These are phyloP conservation scores for Hemisphaericaspora lyxosophila DNA, from an alignment of 1,139 yeast species.

Conservation along the genomic window DNA sequence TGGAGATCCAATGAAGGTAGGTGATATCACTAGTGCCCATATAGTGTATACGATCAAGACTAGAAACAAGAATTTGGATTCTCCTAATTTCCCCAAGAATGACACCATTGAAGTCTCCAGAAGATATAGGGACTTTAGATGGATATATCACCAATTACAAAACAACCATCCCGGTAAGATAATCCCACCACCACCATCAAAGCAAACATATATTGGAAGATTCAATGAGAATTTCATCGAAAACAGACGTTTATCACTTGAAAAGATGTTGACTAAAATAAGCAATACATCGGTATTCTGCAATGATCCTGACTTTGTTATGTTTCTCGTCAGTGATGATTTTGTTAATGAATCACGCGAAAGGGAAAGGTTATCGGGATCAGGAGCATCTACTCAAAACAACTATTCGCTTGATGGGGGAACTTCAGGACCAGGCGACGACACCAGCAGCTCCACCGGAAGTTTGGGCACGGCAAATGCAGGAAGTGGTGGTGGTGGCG, in stretches of 20 bases:
- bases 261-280: constrained; percentile 78
- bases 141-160: constrained; percentile 89
- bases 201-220: constrained; percentile 83
- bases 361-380: constrained; percentile 57
- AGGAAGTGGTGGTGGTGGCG: constrained; percentile 20
- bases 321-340: constrained; percentile 75
- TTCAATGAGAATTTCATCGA: constrained; percentile 88
- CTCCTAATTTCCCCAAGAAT: constrained; percentile 25
- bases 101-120: constrained; percentile 58
- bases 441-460: constrained; percentile 26
- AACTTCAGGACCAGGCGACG: constrained; percentile 19
- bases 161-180: constrained; percentile 86
- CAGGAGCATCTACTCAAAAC: constrained; percentile 48
- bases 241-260: constrained; percentile 80
- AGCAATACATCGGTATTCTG: constrained; percentile 56
- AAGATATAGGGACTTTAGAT: constrained; percentile 76
- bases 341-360: constrained; percentile 66
- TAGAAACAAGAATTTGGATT: constrained; percentile 34
- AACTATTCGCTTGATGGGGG: constrained; percentile 42
- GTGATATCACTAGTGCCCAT: constrained; percentile 86
- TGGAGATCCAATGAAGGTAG: constrained; percentile 90
- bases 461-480: constrained; percentile 26
- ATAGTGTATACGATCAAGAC: constrained; percentile 82
- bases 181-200: constrained; percentile 96
- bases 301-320: constrained; percentile 70